Conservation (phyloP, 2,329 filamentous ascomycete genomes). For the Penicillium sp. region DNA sequence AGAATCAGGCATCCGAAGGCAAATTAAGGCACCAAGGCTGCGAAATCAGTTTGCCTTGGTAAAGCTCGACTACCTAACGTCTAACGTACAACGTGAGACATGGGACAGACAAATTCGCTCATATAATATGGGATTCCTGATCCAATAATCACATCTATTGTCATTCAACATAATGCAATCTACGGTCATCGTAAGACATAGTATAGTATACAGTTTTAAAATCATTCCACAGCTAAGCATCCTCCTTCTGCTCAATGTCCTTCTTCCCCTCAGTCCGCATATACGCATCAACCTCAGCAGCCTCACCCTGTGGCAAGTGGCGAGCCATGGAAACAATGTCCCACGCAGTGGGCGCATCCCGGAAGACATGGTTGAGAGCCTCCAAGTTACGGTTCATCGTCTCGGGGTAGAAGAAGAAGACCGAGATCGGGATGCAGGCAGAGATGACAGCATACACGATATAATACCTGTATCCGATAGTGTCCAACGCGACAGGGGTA, state of each 20-base stretch:
- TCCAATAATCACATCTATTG: neutral
- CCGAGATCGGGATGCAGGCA: conserved; percentile 19
- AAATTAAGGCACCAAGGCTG: too few relatives aligned
- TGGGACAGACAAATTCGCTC: too few relatives aligned
- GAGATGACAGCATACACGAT: conserved; percentile 24
- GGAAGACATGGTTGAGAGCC: conserved; percentile 24
- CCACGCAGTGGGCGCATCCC: conserved; percentile 22
- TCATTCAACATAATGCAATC: neutral
- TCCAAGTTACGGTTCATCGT: conserved; percentile 29
- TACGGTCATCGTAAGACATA: conserved; percentile 1
- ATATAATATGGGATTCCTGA: neutral
- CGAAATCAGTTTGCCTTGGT: too few relatives aligned
- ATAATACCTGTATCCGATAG: conserved; percentile 24
- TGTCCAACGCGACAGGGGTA: conserved; percentile 22
- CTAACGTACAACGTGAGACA: too few relatives aligned
- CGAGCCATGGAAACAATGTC: conserved; percentile 26
- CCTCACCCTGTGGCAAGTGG: conserved; percentile 22
- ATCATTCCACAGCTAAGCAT: conserved; percentile 8
- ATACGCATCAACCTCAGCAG: conserved; percentile 20
- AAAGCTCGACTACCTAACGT: too few relatives aligned
- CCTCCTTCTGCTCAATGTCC: conserved; percentile 18
- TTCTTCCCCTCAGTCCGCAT: conserved; percentile 20
- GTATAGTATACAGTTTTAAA: conserved; percentile 7
- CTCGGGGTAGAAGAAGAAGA: conserved; percentile 25
- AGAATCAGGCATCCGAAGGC: too few relatives aligned